Percentiles rank a stretch among this genome's conserved stretches.
phyloP scores from a whole-genome alignment of 2,329 filamentous ascomycete species.

The Phialophora macrospora region DNA sequence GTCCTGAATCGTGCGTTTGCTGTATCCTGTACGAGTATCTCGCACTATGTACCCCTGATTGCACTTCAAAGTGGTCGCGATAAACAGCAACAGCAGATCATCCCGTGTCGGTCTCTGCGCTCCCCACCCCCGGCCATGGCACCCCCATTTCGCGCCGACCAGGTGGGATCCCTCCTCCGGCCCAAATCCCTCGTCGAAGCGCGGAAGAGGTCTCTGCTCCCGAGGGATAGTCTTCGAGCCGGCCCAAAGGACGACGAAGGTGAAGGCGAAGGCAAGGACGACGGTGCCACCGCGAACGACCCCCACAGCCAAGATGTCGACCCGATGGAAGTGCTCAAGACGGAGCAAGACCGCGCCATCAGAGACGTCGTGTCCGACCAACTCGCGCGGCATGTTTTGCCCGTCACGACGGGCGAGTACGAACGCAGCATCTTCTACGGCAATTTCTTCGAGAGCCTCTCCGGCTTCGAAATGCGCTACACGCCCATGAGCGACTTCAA shows the following conservation, averaged over 20 bases:
- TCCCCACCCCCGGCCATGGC: conserved; percentile 45
- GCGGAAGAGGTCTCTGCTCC: conserved; percentile 28
- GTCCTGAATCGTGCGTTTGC: too few relatives aligned
- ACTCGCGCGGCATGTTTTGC: conserved; percentile 34
- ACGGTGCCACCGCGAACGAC: background rate
- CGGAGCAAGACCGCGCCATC: conserved; percentile 31
- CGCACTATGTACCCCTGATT: too few relatives aligned
- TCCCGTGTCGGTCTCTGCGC: too few relatives aligned
- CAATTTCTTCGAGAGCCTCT: conserved; percentile 39
- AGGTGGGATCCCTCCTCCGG: conserved; percentile 41
- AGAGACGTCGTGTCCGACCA: conserved; percentile 35
- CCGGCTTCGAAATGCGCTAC: conserved; percentile 31
- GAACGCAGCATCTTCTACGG: conserved; percentile 39
- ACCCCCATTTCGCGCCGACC: conserved; percentile 40
- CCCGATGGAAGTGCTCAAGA: conserved; percentile 7
- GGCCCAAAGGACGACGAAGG: conserved; percentile 7
- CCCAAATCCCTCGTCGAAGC: conserved; percentile 36
- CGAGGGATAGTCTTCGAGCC: conserved; percentile 13
- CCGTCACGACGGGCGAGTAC: conserved; percentile 40
- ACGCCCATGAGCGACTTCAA: conserved; percentile 25
- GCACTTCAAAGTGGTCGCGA: too few relatives aligned
- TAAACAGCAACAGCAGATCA: too few relatives aligned
- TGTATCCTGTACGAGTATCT: too few relatives aligned
- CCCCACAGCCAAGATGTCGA: conserved; percentile 15
- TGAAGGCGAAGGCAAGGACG: background rate